Percentiles rank a stretch among this genome's conserved stretches.
These are phyloP conservation scores for Coniochaeta sp. DNA, from an alignment of 2,329 filamentous ascomycete species.

Conservation along the genomic window DNA sequence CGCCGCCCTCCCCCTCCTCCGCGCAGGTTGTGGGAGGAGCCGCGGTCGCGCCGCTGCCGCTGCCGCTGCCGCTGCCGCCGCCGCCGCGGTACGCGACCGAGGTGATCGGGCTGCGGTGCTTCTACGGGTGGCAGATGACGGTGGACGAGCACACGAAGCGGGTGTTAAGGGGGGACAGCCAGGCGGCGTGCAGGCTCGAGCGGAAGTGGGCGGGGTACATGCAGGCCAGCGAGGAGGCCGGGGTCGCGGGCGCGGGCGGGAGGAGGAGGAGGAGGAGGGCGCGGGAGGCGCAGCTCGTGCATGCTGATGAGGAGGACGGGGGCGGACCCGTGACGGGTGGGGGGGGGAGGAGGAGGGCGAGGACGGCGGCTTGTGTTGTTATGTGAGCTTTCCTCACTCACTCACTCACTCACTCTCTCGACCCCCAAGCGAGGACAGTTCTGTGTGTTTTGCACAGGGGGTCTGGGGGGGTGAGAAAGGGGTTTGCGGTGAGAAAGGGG, in stretches of 20 bases:
- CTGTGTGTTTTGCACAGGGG: too few species aligned
- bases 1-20: too few species aligned
- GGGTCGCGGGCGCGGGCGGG: constrained; percentile 55
- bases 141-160: constrained; percentile 90
- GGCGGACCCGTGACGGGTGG: constrained; percentile 39
- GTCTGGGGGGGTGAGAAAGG: too few species aligned
- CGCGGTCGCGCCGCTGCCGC: too few species aligned
- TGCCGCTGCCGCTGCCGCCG: too few species aligned
- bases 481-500: too few species aligned
- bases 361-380: constrained; percentile 16
- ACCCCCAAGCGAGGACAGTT: too few species aligned
- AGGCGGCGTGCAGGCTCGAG: constrained; percentile 71
- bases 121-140: constrained; percentile 91
- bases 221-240: constrained; percentile 83
- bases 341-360: constrained; percentile 40
- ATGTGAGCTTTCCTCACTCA: too few species aligned
- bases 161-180: constrained; percentile 69
- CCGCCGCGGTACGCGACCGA: constrained; percentile 43
- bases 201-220: constrained; percentile 91
- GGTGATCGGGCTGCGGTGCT: constrained; percentile 83
- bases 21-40: too few species aligned
- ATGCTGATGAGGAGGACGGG: constrained; percentile 74
- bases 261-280: constrained; percentile 69
- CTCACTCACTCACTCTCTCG: too few species aligned
- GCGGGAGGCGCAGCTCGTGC: constrained; percentile 71